Evolutionary conservation across 2,329 filamentous ascomycete species (phyloP).

Genomic region (Epichloe typhina): DNA sequence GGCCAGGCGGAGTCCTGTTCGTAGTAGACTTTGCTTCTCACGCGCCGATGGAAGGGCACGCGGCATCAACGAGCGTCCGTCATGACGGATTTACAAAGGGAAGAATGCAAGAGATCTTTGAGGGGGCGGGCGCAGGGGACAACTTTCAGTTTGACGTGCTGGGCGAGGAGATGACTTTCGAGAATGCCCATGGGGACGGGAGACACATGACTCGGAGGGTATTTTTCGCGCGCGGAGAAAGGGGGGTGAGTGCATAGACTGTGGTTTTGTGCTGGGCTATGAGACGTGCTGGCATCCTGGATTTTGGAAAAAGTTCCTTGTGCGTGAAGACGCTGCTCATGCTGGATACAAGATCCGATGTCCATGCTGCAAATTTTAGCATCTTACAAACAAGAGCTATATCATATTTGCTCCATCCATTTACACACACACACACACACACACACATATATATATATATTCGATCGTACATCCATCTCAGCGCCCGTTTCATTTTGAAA

Average conservation of each 20-base stretch:
- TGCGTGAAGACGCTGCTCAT: too few species aligned
- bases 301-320: too few species aligned
- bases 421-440: too few species aligned
- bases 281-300: too few species aligned
- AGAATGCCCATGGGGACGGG: slow-evolving; percentile 14
- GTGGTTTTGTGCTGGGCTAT: too few species aligned
- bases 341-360: too few species aligned
- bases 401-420: too few species aligned
- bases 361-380: too few species aligned
- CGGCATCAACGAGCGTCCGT: slow-evolving; percentile 37
- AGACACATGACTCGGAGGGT: slow-evolving; percentile 28
- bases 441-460: too few species aligned
- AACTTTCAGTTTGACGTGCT: slow-evolving; percentile 46
- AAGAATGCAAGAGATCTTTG: slow-evolving; percentile 47
- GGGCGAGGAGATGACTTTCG: slow-evolving; percentile 34
- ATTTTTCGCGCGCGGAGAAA: slow-evolving; percentile 16
- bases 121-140: slow-evolving; percentile 43
- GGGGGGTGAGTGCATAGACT: neutral
- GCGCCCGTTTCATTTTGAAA: too few species aligned
- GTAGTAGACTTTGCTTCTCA: slow-evolving; percentile 56
- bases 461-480: too few species aligned
- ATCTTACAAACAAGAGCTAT: too few species aligned
- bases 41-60: slow-evolving; percentile 15
- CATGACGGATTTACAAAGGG: slow-evolving; percentile 53
- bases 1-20: slow-evolving; percentile 51